Conservation (phyloP, 2,329 filamentous ascomycete species). For the Xylariales sp. region DNA sequence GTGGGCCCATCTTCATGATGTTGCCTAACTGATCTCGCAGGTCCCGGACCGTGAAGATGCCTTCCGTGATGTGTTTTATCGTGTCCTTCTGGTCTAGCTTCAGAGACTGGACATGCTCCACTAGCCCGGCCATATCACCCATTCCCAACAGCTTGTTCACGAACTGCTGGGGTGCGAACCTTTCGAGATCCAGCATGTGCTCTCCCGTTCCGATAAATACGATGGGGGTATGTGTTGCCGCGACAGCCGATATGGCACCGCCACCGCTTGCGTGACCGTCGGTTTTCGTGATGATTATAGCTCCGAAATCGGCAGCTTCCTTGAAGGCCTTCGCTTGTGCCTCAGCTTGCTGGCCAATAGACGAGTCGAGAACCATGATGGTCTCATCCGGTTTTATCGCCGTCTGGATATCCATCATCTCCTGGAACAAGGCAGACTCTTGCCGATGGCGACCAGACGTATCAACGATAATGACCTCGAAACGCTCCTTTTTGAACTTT, state of each 20-base stretch:
- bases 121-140: conserved; percentile 91
- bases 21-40: conserved; percentile 92
- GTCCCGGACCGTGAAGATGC: conserved; percentile 92
- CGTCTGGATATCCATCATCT: conserved; percentile 94
- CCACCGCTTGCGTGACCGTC: conserved; percentile 93
- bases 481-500: conserved; percentile 97
- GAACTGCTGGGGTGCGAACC: conserved; percentile 89
- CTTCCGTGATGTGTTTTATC: conserved; percentile 97
- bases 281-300: conserved; percentile 98
- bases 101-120: conserved; percentile 93
- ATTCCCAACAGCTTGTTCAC: conserved; percentile 92
- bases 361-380: conserved; percentile 95
- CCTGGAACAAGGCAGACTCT: conserved; percentile 89
- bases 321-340: conserved; percentile 96
- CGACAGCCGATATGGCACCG: conserved; percentile 95
- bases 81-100: conserved; percentile 98
- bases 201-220: conserved; percentile 98
- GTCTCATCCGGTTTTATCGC: conserved; percentile 93
- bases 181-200: conserved; percentile 91
- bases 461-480: conserved; percentile 98
- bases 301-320: conserved; percentile 91
- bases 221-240: conserved; percentile 92
- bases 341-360: conserved; percentile 94
- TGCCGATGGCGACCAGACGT: conserved; percentile 93
- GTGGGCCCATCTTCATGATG: conserved; percentile 99